Conservation (phyloP, 495 filamentous ascomycete species). For the Annulohypoxylon bovei region DNA sequence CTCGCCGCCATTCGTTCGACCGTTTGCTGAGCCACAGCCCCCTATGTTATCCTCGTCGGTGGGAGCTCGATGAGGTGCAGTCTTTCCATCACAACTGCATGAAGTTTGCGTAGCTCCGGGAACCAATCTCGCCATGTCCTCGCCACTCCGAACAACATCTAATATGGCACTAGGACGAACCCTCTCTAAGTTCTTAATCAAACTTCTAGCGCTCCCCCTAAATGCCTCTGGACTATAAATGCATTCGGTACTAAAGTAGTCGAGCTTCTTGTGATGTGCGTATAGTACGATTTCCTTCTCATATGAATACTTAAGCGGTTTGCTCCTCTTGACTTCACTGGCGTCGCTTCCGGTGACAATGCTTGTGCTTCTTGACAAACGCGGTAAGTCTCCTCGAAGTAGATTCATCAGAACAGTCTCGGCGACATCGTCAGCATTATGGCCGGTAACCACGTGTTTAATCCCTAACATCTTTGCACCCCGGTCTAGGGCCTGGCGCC, state of each 20-base stretch:
- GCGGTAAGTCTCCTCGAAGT: constrained; percentile 86
- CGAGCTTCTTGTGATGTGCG: constrained; percentile 92
- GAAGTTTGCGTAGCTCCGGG: constrained; percentile 61
- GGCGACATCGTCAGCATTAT: constrained; percentile 98
- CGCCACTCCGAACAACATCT: constrained; percentile 92
- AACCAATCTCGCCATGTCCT: constrained; percentile 92
- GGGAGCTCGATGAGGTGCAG: constrained; percentile 38
- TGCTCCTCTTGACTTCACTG: constrained; percentile 87
- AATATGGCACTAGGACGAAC: constrained; percentile 93
- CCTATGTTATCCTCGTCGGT: constrained; percentile 70
- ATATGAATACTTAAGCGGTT: constrained; percentile 97
- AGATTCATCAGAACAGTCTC: constrained; percentile 99
- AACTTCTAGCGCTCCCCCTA: constrained; percentile 84
- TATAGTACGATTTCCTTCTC: constrained; percentile 99
- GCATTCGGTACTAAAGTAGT: constrained; percentile 98
- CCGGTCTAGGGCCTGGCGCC: constrained; percentile 91
- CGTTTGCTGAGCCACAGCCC: constrained; percentile 80
- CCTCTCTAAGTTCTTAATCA: constrained; percentile 95
- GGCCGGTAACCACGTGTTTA: constrained; percentile 94
- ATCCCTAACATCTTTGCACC: constrained; percentile 89
- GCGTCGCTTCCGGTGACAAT: constrained; percentile 83
- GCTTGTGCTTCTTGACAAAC: constrained; percentile 87
- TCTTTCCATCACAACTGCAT: constrained; percentile 51
- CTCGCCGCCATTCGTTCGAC: constrained; percentile 76
- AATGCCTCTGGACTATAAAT: constrained; percentile 99